phyloP scores from a whole-genome alignment of 331 rosid genomes.

The Quercus lobata region DNA sequence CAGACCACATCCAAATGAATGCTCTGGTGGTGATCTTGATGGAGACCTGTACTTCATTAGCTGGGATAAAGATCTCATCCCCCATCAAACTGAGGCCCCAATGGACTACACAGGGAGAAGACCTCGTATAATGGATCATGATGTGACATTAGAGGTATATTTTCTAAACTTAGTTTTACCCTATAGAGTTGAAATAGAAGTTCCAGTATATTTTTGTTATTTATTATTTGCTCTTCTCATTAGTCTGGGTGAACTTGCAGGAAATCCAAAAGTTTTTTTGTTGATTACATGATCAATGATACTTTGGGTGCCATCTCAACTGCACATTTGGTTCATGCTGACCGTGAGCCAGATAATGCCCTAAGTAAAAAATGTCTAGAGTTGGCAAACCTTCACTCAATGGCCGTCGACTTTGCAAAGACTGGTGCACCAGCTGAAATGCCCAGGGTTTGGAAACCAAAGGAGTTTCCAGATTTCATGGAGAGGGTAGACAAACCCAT shows the following conservation, averaged over 20 bases:
- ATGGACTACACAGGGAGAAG: constrained; percentile 87
- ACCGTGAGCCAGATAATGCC: constrained; percentile 73
- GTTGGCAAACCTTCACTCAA: constrained; percentile 79
- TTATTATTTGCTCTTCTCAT: constrained; percentile 13
- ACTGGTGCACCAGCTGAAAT: constrained; percentile 97
- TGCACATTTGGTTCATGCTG: constrained; percentile 85
- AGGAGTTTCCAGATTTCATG: constrained; percentile 85
- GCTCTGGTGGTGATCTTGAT: constrained; percentile 98
- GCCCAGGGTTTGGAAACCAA: constrained; percentile 70
- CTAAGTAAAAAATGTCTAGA: constrained; percentile 65
- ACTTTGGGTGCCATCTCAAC: constrained; percentile 91
- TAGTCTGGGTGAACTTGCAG: constrained; percentile 33
- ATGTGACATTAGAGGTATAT: constrained; percentile 69
- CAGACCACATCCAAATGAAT: constrained; percentile 99
- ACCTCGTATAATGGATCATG: constrained; percentile 82
- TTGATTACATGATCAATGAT: constrained; percentile 91
- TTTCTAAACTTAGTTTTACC: not conserved
- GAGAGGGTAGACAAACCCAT: constrained; percentile 72
- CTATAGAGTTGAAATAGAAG: not conserved
- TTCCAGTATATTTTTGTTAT: not conserved
- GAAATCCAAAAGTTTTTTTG: constrained; percentile 84
- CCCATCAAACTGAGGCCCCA: constrained; percentile 56
- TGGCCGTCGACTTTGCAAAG: constrained; percentile 97
- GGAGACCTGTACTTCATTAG: constrained; percentile 87
- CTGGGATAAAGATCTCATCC: constrained; percentile 76